A percentile compares a stretch with the other conserved stretches of the same genome.
Evolutionary conservation across 2,329 filamentous ascomycete genomes (phyloP).

Genomic region (Penicillium sp.): DNA sequence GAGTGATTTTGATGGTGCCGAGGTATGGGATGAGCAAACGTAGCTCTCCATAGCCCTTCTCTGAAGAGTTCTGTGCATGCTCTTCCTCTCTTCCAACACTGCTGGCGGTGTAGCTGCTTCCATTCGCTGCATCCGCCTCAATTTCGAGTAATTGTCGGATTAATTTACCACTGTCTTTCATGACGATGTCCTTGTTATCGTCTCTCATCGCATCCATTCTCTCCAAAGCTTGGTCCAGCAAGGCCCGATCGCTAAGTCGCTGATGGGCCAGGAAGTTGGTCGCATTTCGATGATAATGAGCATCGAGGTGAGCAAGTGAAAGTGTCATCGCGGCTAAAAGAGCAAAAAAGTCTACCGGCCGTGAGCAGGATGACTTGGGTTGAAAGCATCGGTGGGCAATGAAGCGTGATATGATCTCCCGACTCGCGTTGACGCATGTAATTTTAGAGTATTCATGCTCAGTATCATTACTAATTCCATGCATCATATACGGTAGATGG

Average conservation of each 20-base stretch:
- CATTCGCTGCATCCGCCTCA: constrained; percentile 27
- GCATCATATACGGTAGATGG: constrained; percentile 40
- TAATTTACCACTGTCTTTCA: constrained; percentile 26
- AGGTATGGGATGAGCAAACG: constrained; percentile 17
- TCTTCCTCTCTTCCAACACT: neutral
- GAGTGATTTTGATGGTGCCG: constrained; percentile 15
- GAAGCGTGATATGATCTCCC: constrained; percentile 37
- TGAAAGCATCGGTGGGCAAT: constrained; percentile 32
- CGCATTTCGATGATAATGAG: constrained; percentile 19
- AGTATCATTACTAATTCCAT: constrained; percentile 13
- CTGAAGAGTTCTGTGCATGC: neutral
- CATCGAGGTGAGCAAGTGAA: constrained; percentile 35
- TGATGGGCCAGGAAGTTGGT: constrained; percentile 34
- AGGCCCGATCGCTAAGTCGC: constrained; percentile 34
- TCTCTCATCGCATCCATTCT: constrained; percentile 27
- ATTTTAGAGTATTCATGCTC: constrained; percentile 32
- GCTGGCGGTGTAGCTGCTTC: constrained; percentile 4
- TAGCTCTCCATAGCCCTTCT: neutral
- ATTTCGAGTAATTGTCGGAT: constrained; percentile 30
- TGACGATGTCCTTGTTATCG: constrained; percentile 28
- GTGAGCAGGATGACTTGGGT: constrained; percentile 27
- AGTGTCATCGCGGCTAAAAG: constrained; percentile 37
- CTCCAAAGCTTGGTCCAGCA: constrained; percentile 34
- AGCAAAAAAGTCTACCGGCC: constrained; percentile 37
- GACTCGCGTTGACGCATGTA: constrained; percentile 36